Percentiles rank a stretch among this genome's conserved stretches.
phyloP scores from a whole-genome alignment of 2,329 filamentous ascomycete species.

The Talaromyces sp. region DNA sequence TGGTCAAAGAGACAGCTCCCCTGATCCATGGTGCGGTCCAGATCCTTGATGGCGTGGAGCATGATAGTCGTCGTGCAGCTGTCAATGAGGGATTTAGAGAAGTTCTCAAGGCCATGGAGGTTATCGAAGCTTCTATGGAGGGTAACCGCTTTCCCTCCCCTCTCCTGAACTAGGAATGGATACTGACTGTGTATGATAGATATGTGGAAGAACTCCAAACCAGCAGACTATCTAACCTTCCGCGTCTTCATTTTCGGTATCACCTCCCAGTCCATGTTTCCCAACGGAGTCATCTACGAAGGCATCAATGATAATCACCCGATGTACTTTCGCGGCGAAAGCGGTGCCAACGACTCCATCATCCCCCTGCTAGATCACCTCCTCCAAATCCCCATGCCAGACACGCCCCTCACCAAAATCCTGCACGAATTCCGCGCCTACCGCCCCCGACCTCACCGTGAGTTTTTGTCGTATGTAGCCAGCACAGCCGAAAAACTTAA shows the following conservation, averaged over 20 bases:
- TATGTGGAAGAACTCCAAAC: constrained; percentile 90
- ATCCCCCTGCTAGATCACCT: constrained; percentile 87
- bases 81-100: constrained; percentile 64
- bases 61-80: constrained; percentile 48
- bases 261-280: constrained; percentile 90
- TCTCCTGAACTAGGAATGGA: not conserved
- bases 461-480: constrained; percentile 73
- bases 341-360: constrained; percentile 92
- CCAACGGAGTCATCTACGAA: constrained; percentile 84
- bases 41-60: constrained; percentile 58
- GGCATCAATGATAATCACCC: constrained; percentile 69
- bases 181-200: constrained; percentile 36
- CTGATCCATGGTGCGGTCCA: constrained; percentile 70
- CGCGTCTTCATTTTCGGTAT: constrained; percentile 97
- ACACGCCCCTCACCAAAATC: constrained; percentile 83
- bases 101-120: constrained; percentile 62
- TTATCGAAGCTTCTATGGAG: constrained; percentile 79
- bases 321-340: constrained; percentile 83
- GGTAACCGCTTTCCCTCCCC: constrained; percentile 34
- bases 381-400: constrained; percentile 79
- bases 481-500: constrained; percentile 49
- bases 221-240: constrained; percentile 80
- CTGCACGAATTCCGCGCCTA: constrained; percentile 86
- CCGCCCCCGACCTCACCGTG: constrained; percentile 80
- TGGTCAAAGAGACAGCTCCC: constrained; percentile 81